Evolutionary conservation across 176 grass and related monocot species (phyloP), one percentile per base, ranked within the genome.

Genomic region (Oropetium thomaeum): DNA sequence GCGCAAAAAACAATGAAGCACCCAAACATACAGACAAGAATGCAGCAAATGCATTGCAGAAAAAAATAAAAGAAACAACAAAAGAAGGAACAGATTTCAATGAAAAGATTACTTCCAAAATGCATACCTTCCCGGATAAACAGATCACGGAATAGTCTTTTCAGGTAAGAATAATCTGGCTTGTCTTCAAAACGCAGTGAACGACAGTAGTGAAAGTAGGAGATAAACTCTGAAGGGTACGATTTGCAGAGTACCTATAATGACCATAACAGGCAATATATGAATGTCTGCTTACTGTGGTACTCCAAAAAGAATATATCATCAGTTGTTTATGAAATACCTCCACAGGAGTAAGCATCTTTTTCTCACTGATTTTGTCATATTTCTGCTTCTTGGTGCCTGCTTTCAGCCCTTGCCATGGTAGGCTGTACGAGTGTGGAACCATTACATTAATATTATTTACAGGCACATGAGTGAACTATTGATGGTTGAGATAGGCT

Each of bases 381-480:
- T 93, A 93, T 48, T 93, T 93, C 69, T 93, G 90, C 69, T 93
- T 93, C 74, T 93, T 93, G 70, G 83, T 93, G 43, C 90, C 90
- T 74, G 90, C 90, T 89, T 89, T 89, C 35, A 93, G 84, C 55
- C 90, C 90, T 65, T 93, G 90, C 90, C 90, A 93, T 62, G 90
- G 90, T 70, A 93, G 69, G 55, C 90, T 93, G 73, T 81, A 69
- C 68, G 35, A 57, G 65, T 10, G 37, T 58, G 33, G 42, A 79
- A 69, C 51, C 19, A 88, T 31, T 32, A 52, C 23, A 17, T 37
- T 30, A 19, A 35, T 13, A 44, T 45, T 69, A 40, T 39, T 53
- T 22, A 64, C 5, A 74, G 10, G 71, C 20, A 13, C 15, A 5
- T 31, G n/a, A 17, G n/a, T 11, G 17, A 70, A 31, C 41, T 69